These are phyloP conservation scores for Neocallimastix lanati DNA, from an alignment of 192 early-diverging fungal species.

Conservation along the genomic window DNA sequence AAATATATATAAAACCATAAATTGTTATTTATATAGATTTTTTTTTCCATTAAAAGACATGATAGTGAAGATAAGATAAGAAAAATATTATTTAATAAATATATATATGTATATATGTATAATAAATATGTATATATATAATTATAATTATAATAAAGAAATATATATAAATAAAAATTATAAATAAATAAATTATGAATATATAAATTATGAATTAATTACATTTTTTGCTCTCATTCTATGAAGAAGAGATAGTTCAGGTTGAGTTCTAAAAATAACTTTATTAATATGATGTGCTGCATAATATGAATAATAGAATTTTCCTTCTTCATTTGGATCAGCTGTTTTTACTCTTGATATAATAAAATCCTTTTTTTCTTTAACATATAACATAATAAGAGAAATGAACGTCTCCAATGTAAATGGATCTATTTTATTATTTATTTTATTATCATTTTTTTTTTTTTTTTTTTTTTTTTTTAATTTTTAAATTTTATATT, in stretches of 20 bases:
- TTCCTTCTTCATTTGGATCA: slow-evolving; percentile 29
- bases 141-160: no score
- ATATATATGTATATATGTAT: background rate
- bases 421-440: slow-evolving; percentile 53
- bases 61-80: no score
- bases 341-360: slow-evolving; percentile 46
- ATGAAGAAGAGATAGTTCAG: slow-evolving; percentile 51
- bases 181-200: no score
- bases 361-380: slow-evolving; percentile 45
- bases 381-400: slow-evolving; percentile 31
- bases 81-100: slow-evolving; percentile 3
- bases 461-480: no score
- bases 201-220: no score
- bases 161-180: no score
- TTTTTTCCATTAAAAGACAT: no score
- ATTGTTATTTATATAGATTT: no score
- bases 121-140: no score
- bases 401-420: slow-evolving; percentile 44
- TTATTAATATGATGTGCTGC: slow-evolving; percentile 59
- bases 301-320: slow-evolving; percentile 47
- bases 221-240: slow-evolving; percentile 60
- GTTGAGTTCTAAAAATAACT: slow-evolving; percentile 54
- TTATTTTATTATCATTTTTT: no score
- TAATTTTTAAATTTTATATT: no score
- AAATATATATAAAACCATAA: background rate